phyloP scores from a whole-genome alignment of 1,139 yeast genomes.

The Magnusiomyces magnusii region DNA sequence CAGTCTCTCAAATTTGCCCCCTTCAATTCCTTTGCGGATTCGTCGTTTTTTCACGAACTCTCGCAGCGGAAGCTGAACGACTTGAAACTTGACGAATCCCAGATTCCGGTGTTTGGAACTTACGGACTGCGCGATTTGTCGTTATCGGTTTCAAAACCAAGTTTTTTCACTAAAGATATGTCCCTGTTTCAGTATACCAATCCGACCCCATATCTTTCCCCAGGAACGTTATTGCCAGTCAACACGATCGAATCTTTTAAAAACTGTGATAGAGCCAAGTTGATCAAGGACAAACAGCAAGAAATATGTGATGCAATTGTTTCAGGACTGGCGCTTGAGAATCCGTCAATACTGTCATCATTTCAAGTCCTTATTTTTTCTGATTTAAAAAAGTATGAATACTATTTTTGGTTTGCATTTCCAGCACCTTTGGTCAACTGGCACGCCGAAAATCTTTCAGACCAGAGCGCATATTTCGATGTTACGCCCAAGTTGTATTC shows the following conservation, averaged over 20 bases:
- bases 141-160: slow-evolving; percentile 19
- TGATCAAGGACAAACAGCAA: slow-evolving; percentile 44
- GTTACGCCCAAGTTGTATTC: not conserved
- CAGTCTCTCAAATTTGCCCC: slow-evolving; percentile 40
- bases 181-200: not conserved
- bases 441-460: slow-evolving; percentile 18
- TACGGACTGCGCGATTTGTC: slow-evolving; percentile 39
- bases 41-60: slow-evolving; percentile 74
- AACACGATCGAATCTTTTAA: slow-evolving; percentile 87
- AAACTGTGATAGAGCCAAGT: slow-evolving; percentile 49
- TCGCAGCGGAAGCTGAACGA: slow-evolving; percentile 60
- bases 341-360: slow-evolving; percentile 39
- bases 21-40: slow-evolving; percentile 67
- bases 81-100: slow-evolving; percentile 51
- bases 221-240: slow-evolving; percentile 49
- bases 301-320: slow-evolving; percentile 28
- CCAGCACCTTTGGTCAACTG: slow-evolving; percentile 44
- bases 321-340: slow-evolving; percentile 30
- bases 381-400: slow-evolving; percentile 81
- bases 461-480: not conserved
- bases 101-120: slow-evolving; percentile 37
- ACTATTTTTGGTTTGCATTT: slow-evolving; percentile 82
- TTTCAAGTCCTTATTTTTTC: slow-evolving; percentile 67
- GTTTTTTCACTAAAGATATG: slow-evolving; percentile 21
- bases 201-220: slow-evolving; percentile 19